Evolutionary conservation across 306 rosid species (phyloP), one percentile per base, ranked within the genome.

Genomic region (Medicago lupulina): DNA sequence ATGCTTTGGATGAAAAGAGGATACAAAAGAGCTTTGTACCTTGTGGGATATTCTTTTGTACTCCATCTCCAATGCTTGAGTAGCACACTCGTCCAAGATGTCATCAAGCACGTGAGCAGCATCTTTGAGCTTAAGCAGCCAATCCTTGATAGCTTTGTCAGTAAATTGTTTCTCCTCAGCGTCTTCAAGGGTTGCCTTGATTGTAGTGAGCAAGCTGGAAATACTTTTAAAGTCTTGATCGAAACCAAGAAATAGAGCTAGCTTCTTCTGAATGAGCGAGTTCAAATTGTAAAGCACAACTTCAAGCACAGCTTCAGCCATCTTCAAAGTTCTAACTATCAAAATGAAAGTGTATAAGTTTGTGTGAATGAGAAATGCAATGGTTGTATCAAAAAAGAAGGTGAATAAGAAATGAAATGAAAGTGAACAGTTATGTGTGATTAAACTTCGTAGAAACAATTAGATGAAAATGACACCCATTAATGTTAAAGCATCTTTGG

Each of bases 131-230:
- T 75, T 71, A 1, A 18, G 69, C 1, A 75, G 55, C 81, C 84
- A 81, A 62, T 25, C 17, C n/a, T 46, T 65, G 1, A 77, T 34
- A 9, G 60, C 66, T 3, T 10, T n/a, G 0, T 77, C 3, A 2
- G 71, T 36, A 47, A 73, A 16, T 14, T 83, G 83, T 61, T 46
- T 70, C 70, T 63, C 75, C 81, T 83, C 86, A 5, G 71, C 81
- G 54, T 79, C 79, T 62, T 83, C 81, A 51, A 82, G 83, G 1
- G 74, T 50, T 0, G 77, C 79, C 76, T 65, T 57, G 81, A 76
- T 71, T 57, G 67, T 5, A 8, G 60, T 9, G 12, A 78, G 64
- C 4, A 3, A 11, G 46, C 62, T 61, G 8, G 61, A 4, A 11
- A 81, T 62, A 5, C 44, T 51, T 2, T 39, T 9, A 5, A 75